Evolutionary conservation across 106 monocot genomes (phyloP).

Genomic region (Hemerocallis citrina): DNA sequence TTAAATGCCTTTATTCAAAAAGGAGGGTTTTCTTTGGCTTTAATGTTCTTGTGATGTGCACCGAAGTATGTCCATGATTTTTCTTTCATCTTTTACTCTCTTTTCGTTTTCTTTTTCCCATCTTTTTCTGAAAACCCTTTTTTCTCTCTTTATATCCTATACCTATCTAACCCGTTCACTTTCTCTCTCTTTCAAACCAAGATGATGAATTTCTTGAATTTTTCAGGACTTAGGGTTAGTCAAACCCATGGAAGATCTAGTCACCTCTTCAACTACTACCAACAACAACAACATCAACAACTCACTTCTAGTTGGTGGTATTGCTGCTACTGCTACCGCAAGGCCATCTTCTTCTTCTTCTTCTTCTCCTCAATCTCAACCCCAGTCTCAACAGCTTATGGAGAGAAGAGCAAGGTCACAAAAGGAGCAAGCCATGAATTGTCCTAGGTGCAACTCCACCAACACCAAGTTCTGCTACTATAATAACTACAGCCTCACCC

Average conservation of each 20-base stretch:
- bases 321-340: no score
- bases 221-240: constrained; percentile 1
- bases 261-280: neutral
- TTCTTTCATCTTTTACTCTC: no score
- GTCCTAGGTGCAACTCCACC: constrained; percentile 7
- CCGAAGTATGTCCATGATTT: no score
- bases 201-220: neutral
- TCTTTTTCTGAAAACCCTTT: neutral
- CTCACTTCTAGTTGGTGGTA: no score
- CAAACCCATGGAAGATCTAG: constrained; percentile 1
- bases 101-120: no score
- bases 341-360: no score
- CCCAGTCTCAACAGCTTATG: neutral
- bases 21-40: neutral
- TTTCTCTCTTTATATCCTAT: neutral
- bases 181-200: neutral
- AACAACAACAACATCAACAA: neutral
- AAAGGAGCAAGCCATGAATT: constrained; percentile 6
- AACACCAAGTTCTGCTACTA: constrained; percentile 10
- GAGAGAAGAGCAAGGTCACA: constrained; percentile 2
- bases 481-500: constrained; percentile 11
- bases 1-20: neutral
- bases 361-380: no score
- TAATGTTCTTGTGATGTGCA: neutral
- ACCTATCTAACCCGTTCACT: neutral